Base-by-base conservation (phyloP, 345 rosid species). In the Salix udensis region DNA sequence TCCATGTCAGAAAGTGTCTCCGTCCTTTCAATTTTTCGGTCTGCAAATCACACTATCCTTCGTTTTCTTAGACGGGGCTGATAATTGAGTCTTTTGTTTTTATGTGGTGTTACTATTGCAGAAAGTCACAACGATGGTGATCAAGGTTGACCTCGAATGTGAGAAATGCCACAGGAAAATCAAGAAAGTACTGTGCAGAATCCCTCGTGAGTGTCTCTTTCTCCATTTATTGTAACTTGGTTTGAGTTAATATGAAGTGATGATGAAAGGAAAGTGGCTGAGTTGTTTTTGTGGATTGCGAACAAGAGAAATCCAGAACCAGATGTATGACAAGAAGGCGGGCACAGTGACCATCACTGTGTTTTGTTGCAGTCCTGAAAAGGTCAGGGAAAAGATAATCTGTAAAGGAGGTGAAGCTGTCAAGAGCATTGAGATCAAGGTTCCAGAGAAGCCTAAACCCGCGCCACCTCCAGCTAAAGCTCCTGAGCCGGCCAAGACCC, bases 311-410 rank as follows among this genome's bases (percentile, higher is more conserved):
- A 80, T 80, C 12, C 61, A 68, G 79, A 88, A 82, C 84, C 93
- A 88, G 82, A 4, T 80, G 6, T 93, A 82, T 53, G 89, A 95
- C 72, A 94, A 88, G 76, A 93, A 95, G 86, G 46, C 81, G 5
- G 88, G 91, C 81, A 84, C 74, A 5, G 97, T 81, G 78, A 78
- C 68, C 55, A 85, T 95, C 82, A 95, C 84, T 8, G 97, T 95
- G 34, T 88, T 88, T 26, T 89, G 96, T 73, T 92, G 98, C 79
- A 83, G 86, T 72, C 98, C 98, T 7, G 97, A 92, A 67, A 88
- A 76, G 83, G 84, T 94, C 21, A 85, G 79, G 79, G 82, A 86
- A 74, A 90, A 91, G 79, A 75, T 91, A 14, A 82, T 86, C 65
- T 80, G 84, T 79, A 86, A 84, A 69, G 94, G 90, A 1, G 90